Percentiles rank a stretch among this genome's conserved stretches.
Conservation (phyloP, 106 monocot genomes). For the Agapanthus africanus region DNA sequence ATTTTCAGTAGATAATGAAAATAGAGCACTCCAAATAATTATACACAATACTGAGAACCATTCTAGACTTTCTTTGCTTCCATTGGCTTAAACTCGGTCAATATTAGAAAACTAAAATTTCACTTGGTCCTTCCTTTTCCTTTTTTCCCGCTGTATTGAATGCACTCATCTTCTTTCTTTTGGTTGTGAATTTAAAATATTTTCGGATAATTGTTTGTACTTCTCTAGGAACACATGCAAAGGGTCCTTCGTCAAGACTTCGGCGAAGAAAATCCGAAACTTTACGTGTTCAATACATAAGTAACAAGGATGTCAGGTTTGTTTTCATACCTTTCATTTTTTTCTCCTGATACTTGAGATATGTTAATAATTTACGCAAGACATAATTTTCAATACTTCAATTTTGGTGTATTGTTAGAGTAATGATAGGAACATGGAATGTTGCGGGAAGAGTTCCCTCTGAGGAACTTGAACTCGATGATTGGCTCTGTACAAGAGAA, state of each 20-base stretch:
- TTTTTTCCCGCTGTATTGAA: neutral
- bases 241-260: slow-evolving; percentile 10
- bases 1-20: no score
- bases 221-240: slow-evolving; percentile 17
- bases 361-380: neutral
- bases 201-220: slow-evolving; percentile 1
- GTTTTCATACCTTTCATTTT: neutral
- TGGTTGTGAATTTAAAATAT: neutral
- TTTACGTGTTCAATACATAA: slow-evolving; percentile 59
- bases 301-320: slow-evolving; percentile 62
- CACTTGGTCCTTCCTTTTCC: neutral
- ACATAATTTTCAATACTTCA: neutral
- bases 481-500: slow-evolving; percentile 48
- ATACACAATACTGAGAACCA: no score
- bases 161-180: slow-evolving; percentile 3
- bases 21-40: no score
- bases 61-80: neutral
- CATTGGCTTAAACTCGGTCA: neutral
- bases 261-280: slow-evolving; percentile 77
- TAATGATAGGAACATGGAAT: slow-evolving; percentile 84
- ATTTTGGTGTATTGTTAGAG: slow-evolving; percentile 17
- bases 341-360: neutral
- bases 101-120: neutral
- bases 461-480: slow-evolving; percentile 49
- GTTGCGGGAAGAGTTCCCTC: slow-evolving; percentile 49